Percentiles rank a stretch among this genome's conserved stretches.
These are phyloP conservation scores for Amanita polypyramis DNA, from an alignment of 768 basidiomycete species.

Conservation along the genomic window DNA sequence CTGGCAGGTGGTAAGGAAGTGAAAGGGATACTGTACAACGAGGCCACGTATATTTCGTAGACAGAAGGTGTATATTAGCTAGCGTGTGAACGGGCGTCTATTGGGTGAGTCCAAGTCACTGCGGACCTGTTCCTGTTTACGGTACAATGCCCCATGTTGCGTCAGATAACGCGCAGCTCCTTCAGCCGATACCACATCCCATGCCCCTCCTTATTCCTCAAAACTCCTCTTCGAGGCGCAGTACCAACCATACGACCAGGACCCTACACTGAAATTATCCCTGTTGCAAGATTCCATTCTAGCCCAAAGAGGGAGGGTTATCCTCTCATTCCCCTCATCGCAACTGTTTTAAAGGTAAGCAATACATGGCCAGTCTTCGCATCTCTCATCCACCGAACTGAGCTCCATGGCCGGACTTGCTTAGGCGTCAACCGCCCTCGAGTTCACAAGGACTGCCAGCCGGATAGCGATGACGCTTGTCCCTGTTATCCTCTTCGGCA, in stretches of 20 bases:
- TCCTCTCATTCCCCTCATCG: slow-evolving; percentile 46
- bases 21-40: slow-evolving; percentile 71
- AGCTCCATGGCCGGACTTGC: neutral
- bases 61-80: neutral
- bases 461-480: slow-evolving; percentile 69
- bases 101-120: too few species aligned
- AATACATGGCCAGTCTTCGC: too few species aligned
- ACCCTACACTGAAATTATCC: neutral
- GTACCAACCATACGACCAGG: too few species aligned
- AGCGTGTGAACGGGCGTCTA: neutral
- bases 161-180: slow-evolving; percentile 24
- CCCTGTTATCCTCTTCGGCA: slow-evolving; percentile 56
- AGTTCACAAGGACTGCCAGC: slow-evolving; percentile 56
- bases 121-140: too few species aligned
- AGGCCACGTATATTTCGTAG: slow-evolving; percentile 82
- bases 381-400: neutral
- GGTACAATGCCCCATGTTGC: slow-evolving; percentile 46
- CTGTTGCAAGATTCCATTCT: slow-evolving; percentile 23
- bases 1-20: slow-evolving; percentile 36
- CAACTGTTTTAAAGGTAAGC: slow-evolving; percentile 51
- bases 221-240: neutral
- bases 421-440: slow-evolving; percentile 70
- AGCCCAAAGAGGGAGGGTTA: slow-evolving; percentile 22
- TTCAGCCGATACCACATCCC: neutral
- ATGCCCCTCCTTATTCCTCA: neutral